Evolutionary conservation across 495 filamentous ascomycete genomes (phyloP).

Genomic region (Amphirosellinia nigrospora): DNA sequence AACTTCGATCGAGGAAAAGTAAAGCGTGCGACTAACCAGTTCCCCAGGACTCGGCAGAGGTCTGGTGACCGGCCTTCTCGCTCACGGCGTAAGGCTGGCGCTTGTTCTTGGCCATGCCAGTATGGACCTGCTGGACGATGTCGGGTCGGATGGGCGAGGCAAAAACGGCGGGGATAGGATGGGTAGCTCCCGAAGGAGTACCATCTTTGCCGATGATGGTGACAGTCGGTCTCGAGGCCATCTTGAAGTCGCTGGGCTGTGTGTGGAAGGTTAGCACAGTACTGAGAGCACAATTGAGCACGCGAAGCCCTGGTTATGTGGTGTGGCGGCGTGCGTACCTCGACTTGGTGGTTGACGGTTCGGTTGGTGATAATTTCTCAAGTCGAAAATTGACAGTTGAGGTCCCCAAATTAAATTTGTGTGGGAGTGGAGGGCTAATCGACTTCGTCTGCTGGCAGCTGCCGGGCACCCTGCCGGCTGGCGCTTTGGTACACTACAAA

Average conservation of each 20-base stretch:
- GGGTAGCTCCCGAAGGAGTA: conserved; percentile 81
- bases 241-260: conserved; percentile 57
- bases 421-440: conserved; percentile 44
- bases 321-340: conserved; percentile 35
- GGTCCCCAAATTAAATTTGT: conserved; percentile 39
- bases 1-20: conserved; percentile 21
- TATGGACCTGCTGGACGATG: conserved; percentile 98
- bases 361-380: conserved; percentile 33
- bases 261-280: neutral
- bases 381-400: conserved; percentile 33
- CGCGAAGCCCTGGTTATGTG: conserved; percentile 12
- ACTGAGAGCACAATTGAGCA: neutral
- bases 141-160: conserved; percentile 94
- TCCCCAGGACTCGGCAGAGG: conserved; percentile 99
- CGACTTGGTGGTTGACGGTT: conserved; percentile 37
- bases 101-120: conserved; percentile 99
- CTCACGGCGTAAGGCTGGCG: conserved; percentile 99
- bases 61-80: conserved; percentile 99
- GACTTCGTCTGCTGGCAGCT: conserved; percentile 26
- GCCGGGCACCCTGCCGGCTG: neutral
- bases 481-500: neutral
- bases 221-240: conserved; percentile 94
- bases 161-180: conserved; percentile 94
- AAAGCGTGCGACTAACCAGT: conserved; percentile 76
- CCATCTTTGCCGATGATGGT: conserved; percentile 93